Percentiles rank a stretch among this genome's conserved stretches.
Evolutionary conservation across 2,329 filamentous ascomycete species (phyloP).

Genomic region (Colletotrichum navitas): DNA sequence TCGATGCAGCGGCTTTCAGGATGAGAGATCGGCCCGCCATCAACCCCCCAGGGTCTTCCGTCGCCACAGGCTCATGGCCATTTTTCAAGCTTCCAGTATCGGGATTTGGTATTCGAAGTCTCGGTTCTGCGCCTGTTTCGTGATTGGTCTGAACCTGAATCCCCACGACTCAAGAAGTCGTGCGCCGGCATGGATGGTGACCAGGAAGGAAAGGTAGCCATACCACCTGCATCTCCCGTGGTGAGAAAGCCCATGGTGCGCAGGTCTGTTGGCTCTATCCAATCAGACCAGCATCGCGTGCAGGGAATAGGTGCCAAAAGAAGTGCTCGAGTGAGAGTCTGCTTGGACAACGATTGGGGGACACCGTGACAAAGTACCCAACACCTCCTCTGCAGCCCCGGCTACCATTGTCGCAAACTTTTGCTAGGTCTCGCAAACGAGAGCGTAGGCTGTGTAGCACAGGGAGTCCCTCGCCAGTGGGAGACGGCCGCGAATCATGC

Average conservation of each 20-base stretch:
- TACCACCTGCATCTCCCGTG: slow-evolving; percentile 27
- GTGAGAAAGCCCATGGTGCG: slow-evolving; percentile 11
- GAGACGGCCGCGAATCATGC: slow-evolving; percentile 33
- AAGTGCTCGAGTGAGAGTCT: slow-evolving; percentile 24
- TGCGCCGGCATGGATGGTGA: slow-evolving; percentile 33
- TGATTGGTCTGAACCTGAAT: slow-evolving; percentile 32
- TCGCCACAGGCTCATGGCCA: slow-evolving; percentile 13
- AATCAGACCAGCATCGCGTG: slow-evolving; percentile 17
- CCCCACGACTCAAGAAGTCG: slow-evolving; percentile 34
- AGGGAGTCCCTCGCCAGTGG: slow-evolving; percentile 32
- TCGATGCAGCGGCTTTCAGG: slow-evolving; percentile 24
- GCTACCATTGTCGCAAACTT: slow-evolving; percentile 35
- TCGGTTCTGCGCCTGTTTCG: slow-evolving; percentile 30
- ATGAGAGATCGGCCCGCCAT: slow-evolving; percentile 14
- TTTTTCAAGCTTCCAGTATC: slow-evolving; percentile 12
- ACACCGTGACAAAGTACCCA: slow-evolving; percentile 17
- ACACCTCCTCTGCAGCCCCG: slow-evolving; percentile 30
- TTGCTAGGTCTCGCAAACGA: slow-evolving; percentile 26
- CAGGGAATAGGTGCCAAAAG: slow-evolving; percentile 20
- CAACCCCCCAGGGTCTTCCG: slow-evolving; percentile 14
- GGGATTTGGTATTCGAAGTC: slow-evolving; percentile 20
- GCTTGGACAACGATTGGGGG: slow-evolving; percentile 28
- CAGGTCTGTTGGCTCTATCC: slow-evolving; percentile 17
- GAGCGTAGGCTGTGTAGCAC: slow-evolving; percentile 8
- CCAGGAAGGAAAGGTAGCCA: slow-evolving; percentile 26